Percentiles rank a stretch among this genome's conserved stretches.
phyloP scores from a whole-genome alignment of 2,329 filamentous ascomycete genomes.

The Daldinia sp. region DNA sequence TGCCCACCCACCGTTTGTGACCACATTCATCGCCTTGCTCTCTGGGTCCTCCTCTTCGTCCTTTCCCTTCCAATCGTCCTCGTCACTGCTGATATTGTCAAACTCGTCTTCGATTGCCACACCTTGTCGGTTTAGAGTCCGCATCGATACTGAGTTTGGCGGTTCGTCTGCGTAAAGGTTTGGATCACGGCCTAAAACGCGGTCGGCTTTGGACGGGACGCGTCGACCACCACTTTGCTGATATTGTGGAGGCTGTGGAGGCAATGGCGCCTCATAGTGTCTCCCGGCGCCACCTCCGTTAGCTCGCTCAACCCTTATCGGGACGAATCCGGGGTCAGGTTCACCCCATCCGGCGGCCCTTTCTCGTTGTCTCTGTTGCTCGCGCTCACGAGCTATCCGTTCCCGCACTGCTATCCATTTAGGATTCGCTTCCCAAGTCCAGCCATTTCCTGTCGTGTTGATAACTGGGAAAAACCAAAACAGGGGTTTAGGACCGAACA shows the following conservation, averaged over 20 bases:
- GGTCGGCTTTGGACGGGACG: slow-evolving; percentile 64
- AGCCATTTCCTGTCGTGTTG: slow-evolving; percentile 91
- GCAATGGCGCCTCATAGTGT: slow-evolving; percentile 45
- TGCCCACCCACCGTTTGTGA: slow-evolving; percentile 51
- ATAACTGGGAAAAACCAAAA: slow-evolving; percentile 83
- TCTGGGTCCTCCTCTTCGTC: slow-evolving; percentile 48
- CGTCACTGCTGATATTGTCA: slow-evolving; percentile 45
- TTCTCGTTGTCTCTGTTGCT: slow-evolving; percentile 70
- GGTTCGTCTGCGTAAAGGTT: slow-evolving; percentile 62
- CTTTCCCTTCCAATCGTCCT: slow-evolving; percentile 41
- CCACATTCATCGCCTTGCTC: slow-evolving; percentile 54
- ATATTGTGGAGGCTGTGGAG: slow-evolving; percentile 6
- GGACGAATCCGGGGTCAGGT: slow-evolving; percentile 43
- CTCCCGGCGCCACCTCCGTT: slow-evolving; percentile 45
- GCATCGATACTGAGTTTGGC: slow-evolving; percentile 54
- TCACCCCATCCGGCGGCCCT: slow-evolving; percentile 72
- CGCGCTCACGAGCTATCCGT: slow-evolving; percentile 63
- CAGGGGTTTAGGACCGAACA: slow-evolving; percentile 77
- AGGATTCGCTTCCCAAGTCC: slow-evolving; percentile 87
- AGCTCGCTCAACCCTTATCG: slow-evolving; percentile 35
- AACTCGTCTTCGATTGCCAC: slow-evolving; percentile 54
- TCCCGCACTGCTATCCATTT: slow-evolving; percentile 80
- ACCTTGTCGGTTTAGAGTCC: slow-evolving; percentile 57
- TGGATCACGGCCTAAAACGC: slow-evolving; percentile 65
- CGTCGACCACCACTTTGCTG: slow-evolving; percentile 45